phyloP scores from a whole-genome alignment of 2,329 filamentous ascomycete genomes.

The Fusarium aywerte region DNA sequence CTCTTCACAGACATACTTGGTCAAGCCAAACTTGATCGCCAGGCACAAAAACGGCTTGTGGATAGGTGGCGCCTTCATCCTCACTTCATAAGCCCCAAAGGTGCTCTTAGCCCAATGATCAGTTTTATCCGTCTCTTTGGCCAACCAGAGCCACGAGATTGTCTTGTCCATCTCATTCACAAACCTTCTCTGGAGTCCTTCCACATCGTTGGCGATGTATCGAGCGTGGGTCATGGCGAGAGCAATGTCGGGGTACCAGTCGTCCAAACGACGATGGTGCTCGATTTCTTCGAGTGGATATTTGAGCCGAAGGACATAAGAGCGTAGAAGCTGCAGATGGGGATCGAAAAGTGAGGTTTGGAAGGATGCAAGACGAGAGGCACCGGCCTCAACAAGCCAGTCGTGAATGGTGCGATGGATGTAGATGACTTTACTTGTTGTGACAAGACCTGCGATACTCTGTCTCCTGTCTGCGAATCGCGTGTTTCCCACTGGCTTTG shows the following conservation, averaged over 20 bases:
- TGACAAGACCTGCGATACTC: background rate
- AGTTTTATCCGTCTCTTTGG: background rate
- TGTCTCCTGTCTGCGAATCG: background rate
- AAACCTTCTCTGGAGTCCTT: background rate
- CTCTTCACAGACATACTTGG: constrained; percentile 5
- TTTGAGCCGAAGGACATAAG: constrained; percentile 48
- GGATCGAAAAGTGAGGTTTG: background rate
- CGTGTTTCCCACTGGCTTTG: background rate
- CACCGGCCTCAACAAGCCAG: constrained; percentile 6
- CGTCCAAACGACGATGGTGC: constrained; percentile 52
- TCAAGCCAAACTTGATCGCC: constrained; percentile 3
- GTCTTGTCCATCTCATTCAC: constrained; percentile 14
- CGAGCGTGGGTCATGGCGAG: constrained; percentile 53
- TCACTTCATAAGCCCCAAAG: constrained; percentile 12
- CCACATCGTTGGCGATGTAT: constrained; percentile 36
- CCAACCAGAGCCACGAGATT: constrained; percentile 11
- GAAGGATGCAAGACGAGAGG: background rate
- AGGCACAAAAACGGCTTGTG: constrained; percentile 4
- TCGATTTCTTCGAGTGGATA: constrained; percentile 49
- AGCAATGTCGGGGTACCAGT: constrained; percentile 54
- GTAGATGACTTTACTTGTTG: constrained; percentile 10
- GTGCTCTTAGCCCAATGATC: constrained; percentile 21
- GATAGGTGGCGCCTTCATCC: constrained; percentile 13
- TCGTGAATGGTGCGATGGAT: constrained; percentile 18
- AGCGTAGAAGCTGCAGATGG: constrained; percentile 8